Percentiles rank a stretch among this genome's conserved stretches.
These are phyloP conservation scores for Houttuynia cordata DNA, from an alignment of 164 flowering plant species.

Conservation along the genomic window DNA sequence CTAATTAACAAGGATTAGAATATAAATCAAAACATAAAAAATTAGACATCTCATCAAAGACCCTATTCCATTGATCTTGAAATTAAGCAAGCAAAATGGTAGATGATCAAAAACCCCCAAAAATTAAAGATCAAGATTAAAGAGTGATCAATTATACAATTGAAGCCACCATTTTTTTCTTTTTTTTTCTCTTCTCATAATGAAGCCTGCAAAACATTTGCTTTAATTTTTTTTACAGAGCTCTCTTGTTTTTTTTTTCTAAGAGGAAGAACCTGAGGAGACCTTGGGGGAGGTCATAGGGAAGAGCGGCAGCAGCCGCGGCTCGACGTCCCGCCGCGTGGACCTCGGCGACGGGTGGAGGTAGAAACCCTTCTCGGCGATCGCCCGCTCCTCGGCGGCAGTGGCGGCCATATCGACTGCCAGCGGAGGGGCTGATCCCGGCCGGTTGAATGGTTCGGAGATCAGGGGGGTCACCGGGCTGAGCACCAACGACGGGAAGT, in stretches of 20 bases:
- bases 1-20: too few species aligned
- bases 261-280: conserved; percentile 9
- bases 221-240: background rate
- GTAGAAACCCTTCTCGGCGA: conserved; percentile 82
- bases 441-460: conserved; percentile 36
- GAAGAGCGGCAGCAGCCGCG: conserved; percentile 68
- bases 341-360: conserved; percentile 48
- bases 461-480: conserved; percentile 88
- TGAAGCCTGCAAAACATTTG: background rate
- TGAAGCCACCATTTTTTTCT: conserved; percentile 13
- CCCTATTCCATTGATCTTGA: conserved; percentile 11
- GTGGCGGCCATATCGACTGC: conserved; percentile 10
- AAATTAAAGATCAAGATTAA: too few species aligned
- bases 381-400: conserved; percentile 76
- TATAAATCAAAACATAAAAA: background rate
- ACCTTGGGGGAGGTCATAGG: conserved; percentile 71
- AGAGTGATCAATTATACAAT: conserved; percentile 25
- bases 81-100: conserved; percentile 4
- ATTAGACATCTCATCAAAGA: conserved; percentile 6
- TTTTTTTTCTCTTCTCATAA: background rate
- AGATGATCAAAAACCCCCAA: background rate
- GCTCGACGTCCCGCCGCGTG: conserved; percentile 5
- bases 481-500: conserved; percentile 66
- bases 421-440: conserved; percentile 15
- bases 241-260: background rate